Base-by-base conservation (phyloP, 345 rosid species). In the Passiflora organensis region DNA sequence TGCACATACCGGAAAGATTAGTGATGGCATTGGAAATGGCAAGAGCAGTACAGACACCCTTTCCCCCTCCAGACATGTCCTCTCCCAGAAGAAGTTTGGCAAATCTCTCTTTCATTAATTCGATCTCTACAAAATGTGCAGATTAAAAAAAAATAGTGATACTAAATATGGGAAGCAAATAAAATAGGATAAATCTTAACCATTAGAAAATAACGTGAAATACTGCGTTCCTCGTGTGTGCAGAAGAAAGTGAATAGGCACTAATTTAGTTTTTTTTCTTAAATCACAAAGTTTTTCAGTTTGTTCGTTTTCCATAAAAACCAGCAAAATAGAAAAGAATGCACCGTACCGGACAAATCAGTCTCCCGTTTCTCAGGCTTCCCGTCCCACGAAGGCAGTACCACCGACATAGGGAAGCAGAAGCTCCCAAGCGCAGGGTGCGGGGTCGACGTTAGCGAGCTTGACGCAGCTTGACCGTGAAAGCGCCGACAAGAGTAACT, bases 51-150 rank as follows among this genome's bases (percentile, higher is more conserved):
- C 97, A 94, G 39, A 89, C 99, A 28, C 99, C 97, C 75, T 94
- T 89, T 6, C 99, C 97, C 52, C 97, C 95, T 19, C 97, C 99
- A 14, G 99, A 94, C 99, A 94, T 94, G 70, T 94, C 99, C 51
- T 94, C 99, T 48, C 99, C 99, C 1, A 93, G 68, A 52, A 94
- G 89, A 46, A 94, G 85, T 83, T 94, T 94, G 6, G 97, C 91
- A 58, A 89, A 94, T 75, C 96, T 85, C 76, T 94, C 99, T 67
- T 85, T 94, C 99, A 94, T 94, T 96, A 89, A 77, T 70, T 86
- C 99, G 56, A 80, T 68, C 64, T 89, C 99, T 89, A 52, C 65
- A 22, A 45, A 41, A 9, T 28, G 8, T 8, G 34, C 34, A 28
- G 3, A 28, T 28, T 28, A 28, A 28, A 28, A 28, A 28, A 3